phyloP scores from a whole-genome alignment of 148 eudicot species.

The Heliamphora exappendiculata region DNA sequence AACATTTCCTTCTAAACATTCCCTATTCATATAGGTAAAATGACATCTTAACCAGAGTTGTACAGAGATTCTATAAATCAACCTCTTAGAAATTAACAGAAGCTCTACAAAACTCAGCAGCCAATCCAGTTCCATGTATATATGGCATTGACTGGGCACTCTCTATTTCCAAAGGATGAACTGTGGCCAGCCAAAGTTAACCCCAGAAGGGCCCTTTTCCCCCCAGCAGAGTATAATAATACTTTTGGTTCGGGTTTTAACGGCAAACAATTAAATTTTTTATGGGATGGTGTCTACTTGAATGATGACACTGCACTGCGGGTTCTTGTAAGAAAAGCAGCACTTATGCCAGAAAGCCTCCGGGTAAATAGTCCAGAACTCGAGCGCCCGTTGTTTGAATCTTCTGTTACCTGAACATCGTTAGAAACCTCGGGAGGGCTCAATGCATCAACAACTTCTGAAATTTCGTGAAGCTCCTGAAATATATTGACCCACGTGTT shows the following conservation, averaged over 20 bases:
- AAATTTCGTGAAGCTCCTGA: constrained; percentile 37
- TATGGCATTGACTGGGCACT: not conserved
- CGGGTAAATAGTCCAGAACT: constrained; percentile 30
- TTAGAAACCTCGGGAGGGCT: constrained; percentile 26
- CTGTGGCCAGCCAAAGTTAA: not conserved
- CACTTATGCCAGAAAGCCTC: constrained; percentile 27
- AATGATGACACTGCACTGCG: constrained; percentile 42
- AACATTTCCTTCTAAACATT: not conserved
- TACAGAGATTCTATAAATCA: not conserved
- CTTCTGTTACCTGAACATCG: constrained; percentile 25
- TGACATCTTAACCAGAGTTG: not conserved
- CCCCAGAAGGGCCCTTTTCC: not conserved
- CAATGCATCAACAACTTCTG: constrained; percentile 23
- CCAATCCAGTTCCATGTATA: not conserved
- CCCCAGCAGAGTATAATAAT: not conserved
- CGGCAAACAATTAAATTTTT: not conserved
- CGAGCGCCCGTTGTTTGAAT: constrained; percentile 13
- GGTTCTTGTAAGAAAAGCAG: constrained; percentile 51
- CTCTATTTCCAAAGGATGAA: not conserved
- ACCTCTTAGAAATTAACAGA: not conserved
- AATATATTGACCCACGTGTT: constrained; percentile 10
- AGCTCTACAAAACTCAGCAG: constrained; percentile 7
- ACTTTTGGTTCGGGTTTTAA: not conserved
- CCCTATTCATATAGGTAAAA: not conserved
- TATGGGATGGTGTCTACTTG: constrained; percentile 25